Percentiles rank a stretch among this genome's conserved stretches.
Evolutionary conservation across 257 asterid genomes (phyloP).

Genomic region (Forsythia viridissima): DNA sequence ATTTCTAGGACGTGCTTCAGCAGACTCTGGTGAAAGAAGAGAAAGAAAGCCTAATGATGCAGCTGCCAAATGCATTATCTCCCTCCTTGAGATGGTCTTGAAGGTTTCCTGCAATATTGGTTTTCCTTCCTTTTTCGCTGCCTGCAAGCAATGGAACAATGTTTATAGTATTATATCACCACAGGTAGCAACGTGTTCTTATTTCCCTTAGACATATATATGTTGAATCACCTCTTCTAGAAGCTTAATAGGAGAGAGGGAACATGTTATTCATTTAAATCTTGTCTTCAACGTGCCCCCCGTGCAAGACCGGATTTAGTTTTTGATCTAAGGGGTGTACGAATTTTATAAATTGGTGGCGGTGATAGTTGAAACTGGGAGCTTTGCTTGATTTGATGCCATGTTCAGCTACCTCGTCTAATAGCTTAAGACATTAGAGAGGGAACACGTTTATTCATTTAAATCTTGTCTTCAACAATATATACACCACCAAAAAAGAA

Average conservation of each 20-base stretch:
- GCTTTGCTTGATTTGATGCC: background rate
- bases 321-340: background rate
- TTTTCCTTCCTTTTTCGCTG: conserved; percentile 29
- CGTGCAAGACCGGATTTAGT: background rate
- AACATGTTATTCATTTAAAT: background rate
- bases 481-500: background rate
- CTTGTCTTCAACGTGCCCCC: background rate
- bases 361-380: background rate
- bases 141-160: conserved; percentile 30
- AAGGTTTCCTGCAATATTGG: conserved; percentile 22
- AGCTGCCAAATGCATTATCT: conserved; percentile 47
- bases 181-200: background rate
- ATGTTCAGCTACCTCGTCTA: background rate
- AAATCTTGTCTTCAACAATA: background rate
- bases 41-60: conserved; percentile 41
- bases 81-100: conserved; percentile 44
- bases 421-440: background rate
- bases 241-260: background rate
- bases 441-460: background rate
- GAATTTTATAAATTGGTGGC: background rate
- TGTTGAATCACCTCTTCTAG: background rate
- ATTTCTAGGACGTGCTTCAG: conserved; percentile 54
- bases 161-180: background rate
- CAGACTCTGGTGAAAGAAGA: conserved; percentile 39
- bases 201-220: background rate